Evolutionary conservation across 495 filamentous ascomycete species (phyloP), one percentile per base, ranked within the genome.

Genomic region (Extremus antarcticus): DNA sequence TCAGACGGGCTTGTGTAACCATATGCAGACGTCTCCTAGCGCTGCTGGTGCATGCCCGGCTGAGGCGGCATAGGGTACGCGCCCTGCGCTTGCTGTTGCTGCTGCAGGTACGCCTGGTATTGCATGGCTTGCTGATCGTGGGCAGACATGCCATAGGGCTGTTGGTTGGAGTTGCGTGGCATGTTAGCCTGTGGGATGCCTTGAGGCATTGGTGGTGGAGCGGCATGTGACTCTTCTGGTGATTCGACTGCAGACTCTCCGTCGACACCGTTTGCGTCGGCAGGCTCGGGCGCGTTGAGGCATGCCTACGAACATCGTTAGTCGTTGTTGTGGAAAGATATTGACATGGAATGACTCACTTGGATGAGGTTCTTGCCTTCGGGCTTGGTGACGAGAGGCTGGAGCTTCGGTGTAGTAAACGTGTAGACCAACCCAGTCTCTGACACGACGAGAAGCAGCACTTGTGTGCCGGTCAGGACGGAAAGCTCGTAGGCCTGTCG

Each of bases 321-420:
- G 47, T 48, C 46, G 13, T 20, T 19, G 35, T 46, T 4, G 25
- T 13, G 53, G 11, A 9, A 48, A 3, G 15, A 47, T 29, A 22
- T n/a, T n/a, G n/a, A n/a, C n/a, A n/a, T n/a, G n/a, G n/a, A n/a
- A n/a, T n/a, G 35, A 41, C 80, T 55, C 80, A 97, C 94, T 84
- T 99, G 94, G 56, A 99, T 99, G 40, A 99, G 75, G 68, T 99
- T 99, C 80, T 99, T 99, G 73, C 94, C 94, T 70, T 99, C 94
- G 10, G 94, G 84, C 78, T 99, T 99, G 60, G 94, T 99, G 54
- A 99, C 94, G 46, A 99, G 79, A 58, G 94, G 94, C 74, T 99
- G 94, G 38, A 99, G 84, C 76, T 99, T 99, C 8, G 94, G 92
- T 9, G 94, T 99, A 56, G 94, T 99, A 71, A 99, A 99, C 57